Evolutionary conservation across 495 filamentous ascomycete genomes (phyloP).

Genomic region (Lophiostoma macrostomum): DNA sequence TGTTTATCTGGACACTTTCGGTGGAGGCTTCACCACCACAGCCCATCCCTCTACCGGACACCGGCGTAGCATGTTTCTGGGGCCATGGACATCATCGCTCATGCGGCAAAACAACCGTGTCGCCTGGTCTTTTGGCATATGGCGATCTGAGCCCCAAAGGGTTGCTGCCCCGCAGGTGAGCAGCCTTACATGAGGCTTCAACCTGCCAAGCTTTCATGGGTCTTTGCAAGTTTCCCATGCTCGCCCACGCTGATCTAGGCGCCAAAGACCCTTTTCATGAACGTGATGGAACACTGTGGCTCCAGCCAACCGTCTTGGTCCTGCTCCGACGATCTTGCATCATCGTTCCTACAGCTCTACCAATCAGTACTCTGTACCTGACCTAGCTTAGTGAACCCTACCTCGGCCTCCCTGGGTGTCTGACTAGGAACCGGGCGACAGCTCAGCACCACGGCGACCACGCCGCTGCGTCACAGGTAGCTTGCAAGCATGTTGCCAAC

Average conservation of each 20-base stretch:
- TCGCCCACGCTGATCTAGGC: neutral
- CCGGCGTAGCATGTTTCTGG: neutral
- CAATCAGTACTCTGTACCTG: constrained; percentile 24
- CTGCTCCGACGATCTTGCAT: constrained; percentile 18
- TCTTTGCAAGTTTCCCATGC: neutral
- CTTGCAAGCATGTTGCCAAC: neutral
- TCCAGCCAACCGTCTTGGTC: constrained; percentile 22
- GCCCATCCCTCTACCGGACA: too few species aligned
- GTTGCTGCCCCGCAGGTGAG: constrained; percentile 12
- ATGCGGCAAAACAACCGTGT: neutral
- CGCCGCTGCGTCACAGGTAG: constrained; percentile 21
- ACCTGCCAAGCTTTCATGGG: neutral
- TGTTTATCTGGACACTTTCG: too few species aligned
- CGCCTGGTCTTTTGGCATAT: neutral
- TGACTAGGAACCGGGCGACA: too few species aligned
- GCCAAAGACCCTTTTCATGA: constrained; percentile 7
- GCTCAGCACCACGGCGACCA: too few species aligned
- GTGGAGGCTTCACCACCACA: neutral
- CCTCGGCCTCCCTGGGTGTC: constrained; percentile 5
- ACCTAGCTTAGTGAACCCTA: constrained; percentile 1
- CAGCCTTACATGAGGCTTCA: constrained; percentile 14
- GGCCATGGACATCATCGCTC: constrained; percentile 10
- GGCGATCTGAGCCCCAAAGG: constrained; percentile 14
- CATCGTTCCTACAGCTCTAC: constrained; percentile 6
- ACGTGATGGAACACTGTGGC: constrained; percentile 16